Conservation (phyloP, 1,284 basidiomycete species). For the Hortiboletus rubellus region DNA sequence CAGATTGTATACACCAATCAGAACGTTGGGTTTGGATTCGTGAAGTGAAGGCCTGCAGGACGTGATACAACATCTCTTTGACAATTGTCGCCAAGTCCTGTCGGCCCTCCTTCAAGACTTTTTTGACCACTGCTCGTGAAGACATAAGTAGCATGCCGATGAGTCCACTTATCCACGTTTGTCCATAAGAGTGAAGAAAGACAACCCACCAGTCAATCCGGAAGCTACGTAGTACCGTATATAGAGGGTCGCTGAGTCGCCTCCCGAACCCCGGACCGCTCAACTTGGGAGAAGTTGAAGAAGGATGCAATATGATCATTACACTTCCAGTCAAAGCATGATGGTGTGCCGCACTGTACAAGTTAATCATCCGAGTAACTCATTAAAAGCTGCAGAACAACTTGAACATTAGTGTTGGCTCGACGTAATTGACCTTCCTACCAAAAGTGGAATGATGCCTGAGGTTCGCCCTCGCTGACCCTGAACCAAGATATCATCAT, state of each 20-base stretch:
- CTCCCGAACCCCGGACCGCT: too few species aligned
- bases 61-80: not conserved
- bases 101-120: too few species aligned
- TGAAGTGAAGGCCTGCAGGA: not conserved
- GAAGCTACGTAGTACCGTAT: not conserved
- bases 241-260: not conserved
- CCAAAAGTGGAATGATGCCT: constrained; percentile 11
- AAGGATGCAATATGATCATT: too few species aligned
- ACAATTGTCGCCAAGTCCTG: not conserved
- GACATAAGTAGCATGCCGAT: too few species aligned
- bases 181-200: not conserved
- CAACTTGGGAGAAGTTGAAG: not conserved
- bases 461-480: not conserved
- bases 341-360: too few species aligned
- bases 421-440: not conserved
- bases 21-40: not conserved
- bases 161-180: not conserved
- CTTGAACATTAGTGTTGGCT: not conserved
- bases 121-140: not conserved
- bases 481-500: constrained; percentile 17
- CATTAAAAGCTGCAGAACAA: too few species aligned
- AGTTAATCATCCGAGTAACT: not conserved
- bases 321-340: not conserved
- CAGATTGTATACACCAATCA: not conserved
- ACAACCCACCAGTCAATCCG: not conserved